Evolutionary conservation across 306 rosid species (phyloP).

Genomic region (Quercus dentata): DNA sequence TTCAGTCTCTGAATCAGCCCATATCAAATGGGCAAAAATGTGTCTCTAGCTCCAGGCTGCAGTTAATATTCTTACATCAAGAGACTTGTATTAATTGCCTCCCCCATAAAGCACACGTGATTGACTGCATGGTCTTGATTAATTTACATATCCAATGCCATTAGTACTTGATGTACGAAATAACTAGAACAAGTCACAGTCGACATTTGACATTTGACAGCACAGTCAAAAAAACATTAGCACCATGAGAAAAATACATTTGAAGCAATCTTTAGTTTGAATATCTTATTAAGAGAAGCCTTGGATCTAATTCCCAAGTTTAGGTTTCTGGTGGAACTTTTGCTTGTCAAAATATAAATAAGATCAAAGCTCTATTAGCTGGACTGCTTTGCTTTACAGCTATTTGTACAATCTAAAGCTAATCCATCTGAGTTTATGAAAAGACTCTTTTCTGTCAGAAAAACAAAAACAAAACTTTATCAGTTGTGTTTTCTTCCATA

Average conservation of each 20-base stretch:
- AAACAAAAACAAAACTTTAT: background rate
- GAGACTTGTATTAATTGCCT: background rate
- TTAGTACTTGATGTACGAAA: background rate
- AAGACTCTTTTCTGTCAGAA: conserved; percentile 10
- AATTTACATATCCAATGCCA: conserved; percentile 5
- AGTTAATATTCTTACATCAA: background rate
- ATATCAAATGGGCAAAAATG: background rate
- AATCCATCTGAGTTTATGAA: conserved; percentile 4
- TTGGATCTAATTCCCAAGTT: conserved; percentile 9
- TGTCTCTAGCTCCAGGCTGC: background rate
- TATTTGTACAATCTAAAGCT: conserved; percentile 2
- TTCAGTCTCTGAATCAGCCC: background rate
- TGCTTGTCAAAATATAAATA: background rate
- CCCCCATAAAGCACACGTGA: background rate
- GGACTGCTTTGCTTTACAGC: background rate
- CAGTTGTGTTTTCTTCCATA: conserved; percentile 9
- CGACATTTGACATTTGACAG: background rate
- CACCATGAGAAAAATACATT: background rate
- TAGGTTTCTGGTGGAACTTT: conserved; percentile 7
- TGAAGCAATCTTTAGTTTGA: conserved; percentile 2
- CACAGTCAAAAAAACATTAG: conserved; percentile 1
- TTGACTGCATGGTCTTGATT: conserved; percentile 8
- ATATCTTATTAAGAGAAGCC: conserved; percentile 3
- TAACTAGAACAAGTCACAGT: background rate
- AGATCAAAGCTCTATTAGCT: background rate